phyloP scores from a whole-genome alignment of 148 eudicot species.

The Rhododendron simsii region DNA sequence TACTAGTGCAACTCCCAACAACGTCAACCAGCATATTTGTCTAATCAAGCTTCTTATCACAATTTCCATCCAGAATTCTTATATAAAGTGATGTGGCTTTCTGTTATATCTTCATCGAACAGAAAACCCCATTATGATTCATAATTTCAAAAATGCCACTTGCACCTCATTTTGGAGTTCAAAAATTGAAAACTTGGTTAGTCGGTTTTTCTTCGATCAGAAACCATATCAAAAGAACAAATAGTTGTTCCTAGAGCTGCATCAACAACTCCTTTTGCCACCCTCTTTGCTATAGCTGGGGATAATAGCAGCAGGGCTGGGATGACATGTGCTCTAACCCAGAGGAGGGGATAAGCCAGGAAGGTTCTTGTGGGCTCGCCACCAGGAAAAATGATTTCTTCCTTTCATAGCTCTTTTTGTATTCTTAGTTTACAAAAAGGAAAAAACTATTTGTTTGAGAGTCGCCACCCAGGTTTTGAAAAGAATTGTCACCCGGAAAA shows the following conservation, averaged over 20 bases:
- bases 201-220: neutral
- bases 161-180: neutral
- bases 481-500: too few species aligned
- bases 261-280: neutral
- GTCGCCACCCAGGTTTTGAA: too few species aligned
- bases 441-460: too few species aligned
- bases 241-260: neutral
- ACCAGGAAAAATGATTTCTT: too few species aligned
- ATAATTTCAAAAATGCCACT: neutral
- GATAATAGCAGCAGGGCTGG: slow-evolving; percentile 3
- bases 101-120: neutral
- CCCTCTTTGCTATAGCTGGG: slow-evolving; percentile 4
- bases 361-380: neutral
- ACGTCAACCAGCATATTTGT: neutral
- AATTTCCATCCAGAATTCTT: neutral
- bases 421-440: too few species aligned
- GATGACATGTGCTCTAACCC: slow-evolving; percentile 11
- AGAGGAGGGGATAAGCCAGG: slow-evolving; percentile 14
- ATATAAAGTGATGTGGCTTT: neutral
- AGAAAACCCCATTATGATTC: neutral
- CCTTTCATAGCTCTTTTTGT: too few species aligned
- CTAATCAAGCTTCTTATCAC: neutral
- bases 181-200: neutral
- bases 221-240: neutral
- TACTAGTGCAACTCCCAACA: slow-evolving; percentile 5